phyloP scores from a whole-genome alignment of 2,329 filamentous ascomycete species.

The Fusarium cicatricum region DNA sequence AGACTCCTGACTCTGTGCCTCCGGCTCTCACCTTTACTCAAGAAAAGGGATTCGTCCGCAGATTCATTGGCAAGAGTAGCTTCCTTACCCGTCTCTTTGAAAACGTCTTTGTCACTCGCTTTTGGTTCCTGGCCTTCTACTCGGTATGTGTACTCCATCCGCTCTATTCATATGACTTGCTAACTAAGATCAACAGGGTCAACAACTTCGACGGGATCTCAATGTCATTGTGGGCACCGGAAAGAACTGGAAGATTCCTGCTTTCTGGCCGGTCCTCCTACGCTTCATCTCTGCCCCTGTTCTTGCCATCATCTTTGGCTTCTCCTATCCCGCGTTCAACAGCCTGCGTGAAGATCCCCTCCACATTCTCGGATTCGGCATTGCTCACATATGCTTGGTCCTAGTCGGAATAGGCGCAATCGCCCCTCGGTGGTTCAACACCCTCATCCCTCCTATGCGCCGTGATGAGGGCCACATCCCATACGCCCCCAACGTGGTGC shows the following conservation, averaged over 20 bases:
- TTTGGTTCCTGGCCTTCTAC: slow-evolving; percentile 65
- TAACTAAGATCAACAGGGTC: slow-evolving; percentile 51
- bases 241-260: slow-evolving; percentile 64
- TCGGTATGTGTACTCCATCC: slow-evolving; percentile 53
- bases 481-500: slow-evolving; percentile 38
- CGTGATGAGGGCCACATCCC: slow-evolving; percentile 54
- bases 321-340: slow-evolving; percentile 61
- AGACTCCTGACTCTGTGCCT: slow-evolving; percentile 49
- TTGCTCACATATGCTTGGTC: slow-evolving; percentile 57
- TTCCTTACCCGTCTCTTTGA: slow-evolving; percentile 46
- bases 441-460: slow-evolving; percentile 58
- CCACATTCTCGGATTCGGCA: slow-evolving; percentile 58
- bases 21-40: slow-evolving; percentile 55
- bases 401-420: slow-evolving; percentile 58
- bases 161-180: neutral
- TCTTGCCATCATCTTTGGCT: slow-evolving; percentile 60
- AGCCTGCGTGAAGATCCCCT: slow-evolving; percentile 58
- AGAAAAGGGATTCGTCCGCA: slow-evolving; percentile 46
- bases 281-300: slow-evolving; percentile 60
- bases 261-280: slow-evolving; percentile 58
- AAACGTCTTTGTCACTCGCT: slow-evolving; percentile 49
- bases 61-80: slow-evolving; percentile 41
- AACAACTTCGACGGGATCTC: slow-evolving; percentile 63
- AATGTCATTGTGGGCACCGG: slow-evolving; percentile 62
- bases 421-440: slow-evolving; percentile 62